Base-by-base conservation (phyloP, 176 grass and related monocot genomes). In the Saccharum spontaneum region DNA sequence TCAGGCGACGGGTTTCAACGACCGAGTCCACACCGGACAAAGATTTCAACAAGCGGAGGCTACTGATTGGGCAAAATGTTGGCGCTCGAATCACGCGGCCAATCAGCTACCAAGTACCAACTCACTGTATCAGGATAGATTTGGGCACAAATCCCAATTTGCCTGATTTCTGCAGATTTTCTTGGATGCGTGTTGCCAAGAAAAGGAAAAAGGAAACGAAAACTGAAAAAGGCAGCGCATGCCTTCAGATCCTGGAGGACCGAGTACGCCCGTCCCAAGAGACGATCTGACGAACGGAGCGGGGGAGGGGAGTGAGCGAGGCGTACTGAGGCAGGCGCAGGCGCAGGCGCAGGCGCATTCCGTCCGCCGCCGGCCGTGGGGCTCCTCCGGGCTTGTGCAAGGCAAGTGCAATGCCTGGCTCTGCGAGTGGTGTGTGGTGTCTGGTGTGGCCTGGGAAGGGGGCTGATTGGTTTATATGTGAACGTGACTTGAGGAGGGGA, bases 311-410 rank as follows among this genome's bases (percentile, higher is more conserved):
- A 30, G 67, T 39, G 28, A 16, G 74, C 12, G 54, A 50, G 16
- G 18, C 87, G 61, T 85, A 89, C 82, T 4, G 26, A 69, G 37
- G 61, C 11, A 38, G 63, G 36, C 55, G 75, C 57, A 36, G 61
- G 48, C 57, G 82, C 28, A 28, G 28, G 28, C 28, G 28, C 60
- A 26, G 57, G 3, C 26, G 81, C 87, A 79, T 88, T 57, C 36
- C 60, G 57, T 69, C 59, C 33, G 18, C 33, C 54, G 26, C 37
- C 13, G 16, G 45, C 15, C 24, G 4, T 15, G 2, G n/a, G 24
- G 14, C 49, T 57, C 4, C 23, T 14, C 45, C 43, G 33, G 46
- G 50, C 80, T 23, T 60, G 55, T 60, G 22, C 55, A 59, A 57
- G 1, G 4, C 36, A 37, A 37, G 36, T 37, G 36, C 37, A 50